These are phyloP conservation scores for Saccharomyces eubayanus DNA, from an alignment of 805 yeast genomes.

Conservation along the genomic window DNA sequence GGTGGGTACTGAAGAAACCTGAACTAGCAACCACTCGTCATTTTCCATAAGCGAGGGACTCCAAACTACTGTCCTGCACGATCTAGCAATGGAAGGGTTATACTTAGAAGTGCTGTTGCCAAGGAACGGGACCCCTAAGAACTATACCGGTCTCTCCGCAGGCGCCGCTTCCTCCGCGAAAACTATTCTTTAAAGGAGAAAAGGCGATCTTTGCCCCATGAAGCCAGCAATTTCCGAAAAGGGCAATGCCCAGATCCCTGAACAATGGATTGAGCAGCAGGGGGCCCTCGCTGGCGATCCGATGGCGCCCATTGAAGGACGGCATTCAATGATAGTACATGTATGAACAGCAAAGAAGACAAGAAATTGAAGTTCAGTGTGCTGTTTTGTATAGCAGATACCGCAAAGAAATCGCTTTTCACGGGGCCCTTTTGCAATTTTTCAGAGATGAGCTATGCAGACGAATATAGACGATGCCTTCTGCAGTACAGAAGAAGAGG, in stretches of 20 bases:
- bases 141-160: background rate
- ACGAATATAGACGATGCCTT: background rate
- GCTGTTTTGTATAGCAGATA: background rate
- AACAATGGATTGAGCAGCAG: background rate
- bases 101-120: background rate
- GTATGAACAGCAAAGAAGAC: background rate
- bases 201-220: background rate
- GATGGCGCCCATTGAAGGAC: background rate
- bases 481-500: background rate
- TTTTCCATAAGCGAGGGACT: background rate
- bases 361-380: background rate
- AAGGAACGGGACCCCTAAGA: background rate
- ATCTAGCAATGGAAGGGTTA: background rate
- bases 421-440: background rate
- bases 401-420: background rate
- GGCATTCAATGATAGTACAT: background rate
- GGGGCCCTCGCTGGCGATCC: too few species aligned
- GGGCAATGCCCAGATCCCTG: too few species aligned
- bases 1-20: background rate
- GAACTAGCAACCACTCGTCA: background rate
- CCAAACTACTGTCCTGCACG: background rate
- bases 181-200: background rate
- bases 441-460: background rate
- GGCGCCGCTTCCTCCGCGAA: background rate
- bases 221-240: background rate